Percentiles rank a stretch among this genome's conserved stretches.
phyloP scores from a whole-genome alignment of 805 yeast genomes.

The Zygoascus bituminiphila region DNA sequence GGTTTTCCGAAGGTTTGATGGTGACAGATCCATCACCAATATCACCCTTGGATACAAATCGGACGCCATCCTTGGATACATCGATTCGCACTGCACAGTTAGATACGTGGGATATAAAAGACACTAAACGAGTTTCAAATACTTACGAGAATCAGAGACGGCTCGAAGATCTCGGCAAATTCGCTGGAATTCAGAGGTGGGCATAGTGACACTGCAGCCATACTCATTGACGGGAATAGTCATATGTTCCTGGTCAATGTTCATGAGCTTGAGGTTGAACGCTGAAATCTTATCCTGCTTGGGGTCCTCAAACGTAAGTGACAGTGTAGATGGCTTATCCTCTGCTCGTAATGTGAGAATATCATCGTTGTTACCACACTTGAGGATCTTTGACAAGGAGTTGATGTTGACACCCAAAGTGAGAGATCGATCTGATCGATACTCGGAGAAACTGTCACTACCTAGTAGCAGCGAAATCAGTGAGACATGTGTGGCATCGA shows the following conservation, averaged over 20 bases:
- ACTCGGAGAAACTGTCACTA: constrained; percentile 78
- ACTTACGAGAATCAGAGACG: constrained; percentile 61
- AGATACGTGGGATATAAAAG: background rate
- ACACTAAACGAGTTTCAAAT: background rate
- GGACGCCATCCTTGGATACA: constrained; percentile 87
- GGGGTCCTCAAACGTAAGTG: constrained; percentile 83
- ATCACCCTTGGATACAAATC: constrained; percentile 86
- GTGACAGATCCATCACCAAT: constrained; percentile 82
- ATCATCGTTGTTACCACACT: constrained; percentile 87
- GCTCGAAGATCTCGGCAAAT: constrained; percentile 81
- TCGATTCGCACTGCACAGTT: constrained; percentile 45
- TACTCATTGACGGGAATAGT: constrained; percentile 81
- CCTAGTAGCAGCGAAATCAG: constrained; percentile 84
- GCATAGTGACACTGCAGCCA: constrained; percentile 79
- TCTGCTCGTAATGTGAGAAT: constrained; percentile 83
- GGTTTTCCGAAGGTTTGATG: constrained; percentile 72
- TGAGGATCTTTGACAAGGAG: constrained; percentile 79
- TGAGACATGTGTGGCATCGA: constrained; percentile 93
- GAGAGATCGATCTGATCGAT: constrained; percentile 90
- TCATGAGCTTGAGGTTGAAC: constrained; percentile 87
- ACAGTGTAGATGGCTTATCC: constrained; percentile 71
- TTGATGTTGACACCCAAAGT: constrained; percentile 87
- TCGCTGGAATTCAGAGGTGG: constrained; percentile 80
- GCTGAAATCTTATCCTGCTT: constrained; percentile 87
- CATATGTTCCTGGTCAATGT: constrained; percentile 89